Base-by-base conservation (phyloP, 352 stramenopile species). In the Globisporangium alternatum region DNA sequence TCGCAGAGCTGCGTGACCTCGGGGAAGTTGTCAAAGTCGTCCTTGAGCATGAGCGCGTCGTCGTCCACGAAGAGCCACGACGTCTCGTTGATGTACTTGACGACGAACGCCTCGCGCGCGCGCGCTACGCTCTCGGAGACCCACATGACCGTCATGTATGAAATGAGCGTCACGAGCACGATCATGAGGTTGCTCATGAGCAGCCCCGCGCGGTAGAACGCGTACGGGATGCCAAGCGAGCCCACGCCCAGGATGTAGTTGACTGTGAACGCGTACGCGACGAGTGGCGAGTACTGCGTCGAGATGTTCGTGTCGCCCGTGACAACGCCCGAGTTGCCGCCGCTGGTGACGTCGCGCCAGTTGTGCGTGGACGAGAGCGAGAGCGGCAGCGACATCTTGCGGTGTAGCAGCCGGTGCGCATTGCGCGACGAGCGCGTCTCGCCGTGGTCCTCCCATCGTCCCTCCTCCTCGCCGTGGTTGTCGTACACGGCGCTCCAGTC, bases 201-300 rank as follows among this genome's bases (percentile, higher is more conserved):
- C 12, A 97, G 61, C 0, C 90, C 90, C 1, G 86, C 77, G 48
- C 84, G 79, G 57, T 86, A 92, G 69, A 97, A 95, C 2, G 88
- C 88, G 69, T 89, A 96, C 2, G 90, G 89, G 44, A 97, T 92
- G 44, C 89, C 89, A 17, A 97, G 71, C 25, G 88, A 96, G n/a
- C 90, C 89, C 12, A 97, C 90, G 45, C 90, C 90, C 15, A 97
- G 74, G 64, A 97, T 96, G 74, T 97, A 97, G 72, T 97, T 97
- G 54, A 97, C 90, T 8, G 90, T 96, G 68, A 97, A 95, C 41
- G 81, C 85, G 68, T 97, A 97, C 33, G 90, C 80, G 28, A 94
- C 83, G 12, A 88, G 56, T 8, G 85, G 80, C 58, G 81, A 86
- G 69, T 96, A 96, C 61, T 80, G 73, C 43, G 60, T 21, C 9